Conservation (phyloP, 2,329 filamentous ascomycete species). For the Paraphaeosphaeria minitans region DNA sequence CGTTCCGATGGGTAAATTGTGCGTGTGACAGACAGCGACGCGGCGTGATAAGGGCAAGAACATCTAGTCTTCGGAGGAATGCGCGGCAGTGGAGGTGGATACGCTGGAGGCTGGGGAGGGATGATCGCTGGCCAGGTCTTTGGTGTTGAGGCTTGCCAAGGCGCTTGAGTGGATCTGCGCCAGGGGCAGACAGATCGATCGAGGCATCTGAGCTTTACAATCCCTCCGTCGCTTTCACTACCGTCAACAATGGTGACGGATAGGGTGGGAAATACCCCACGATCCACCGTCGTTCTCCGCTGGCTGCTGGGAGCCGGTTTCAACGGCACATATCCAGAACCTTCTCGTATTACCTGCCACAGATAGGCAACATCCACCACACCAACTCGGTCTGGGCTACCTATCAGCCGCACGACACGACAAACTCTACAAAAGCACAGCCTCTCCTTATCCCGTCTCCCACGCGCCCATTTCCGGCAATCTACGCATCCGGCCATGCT, state of each 20-base stretch:
- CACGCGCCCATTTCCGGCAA: not conserved
- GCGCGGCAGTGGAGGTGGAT: conserved; percentile 10
- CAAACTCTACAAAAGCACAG: not conserved
- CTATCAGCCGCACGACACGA: not conserved
- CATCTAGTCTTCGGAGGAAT: conserved; percentile 6
- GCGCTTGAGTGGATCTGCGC: not conserved
- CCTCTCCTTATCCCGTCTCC: not conserved
- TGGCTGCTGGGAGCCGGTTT: not conserved
- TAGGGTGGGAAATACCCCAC: not conserved
- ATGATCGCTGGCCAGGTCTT: conserved; percentile 9
- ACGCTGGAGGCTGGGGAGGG: conserved; percentile 2
- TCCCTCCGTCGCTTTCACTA: not conserved
- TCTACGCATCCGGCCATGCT: not conserved
- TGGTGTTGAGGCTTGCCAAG: conserved; percentile 26
- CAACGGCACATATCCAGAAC: not conserved
- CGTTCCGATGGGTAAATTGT: not conserved
- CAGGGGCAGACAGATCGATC: not conserved
- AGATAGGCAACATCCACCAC: not conserved
- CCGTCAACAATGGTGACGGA: not conserved
- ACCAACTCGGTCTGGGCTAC: not conserved
- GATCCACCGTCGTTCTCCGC: not conserved
- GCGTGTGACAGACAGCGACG: conserved; percentile 1
- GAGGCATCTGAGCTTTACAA: not conserved
- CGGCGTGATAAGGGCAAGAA: conserved; percentile 1
- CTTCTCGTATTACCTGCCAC: not conserved